These are phyloP conservation scores for Kluyveromyces dobzhanskii DNA, from an alignment of 805 yeast species.

Conservation along the genomic window DNA sequence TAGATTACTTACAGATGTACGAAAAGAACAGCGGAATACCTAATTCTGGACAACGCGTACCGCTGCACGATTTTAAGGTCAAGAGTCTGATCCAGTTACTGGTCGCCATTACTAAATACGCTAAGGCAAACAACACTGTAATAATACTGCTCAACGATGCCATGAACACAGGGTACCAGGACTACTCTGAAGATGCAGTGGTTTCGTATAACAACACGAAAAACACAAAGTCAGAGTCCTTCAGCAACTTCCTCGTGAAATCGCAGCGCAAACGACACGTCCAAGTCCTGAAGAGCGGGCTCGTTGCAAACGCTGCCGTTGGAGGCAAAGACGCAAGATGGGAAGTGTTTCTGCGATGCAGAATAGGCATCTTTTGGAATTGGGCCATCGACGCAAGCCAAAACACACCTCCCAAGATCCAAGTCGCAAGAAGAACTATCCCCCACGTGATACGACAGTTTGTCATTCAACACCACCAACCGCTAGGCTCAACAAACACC, in stretches of 20 bases:
- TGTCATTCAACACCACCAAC: neutral
- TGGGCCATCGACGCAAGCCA: conserved; percentile 12
- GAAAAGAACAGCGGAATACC: conserved; percentile 1
- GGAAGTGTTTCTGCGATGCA: conserved; percentile 22
- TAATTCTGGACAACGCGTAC: neutral
- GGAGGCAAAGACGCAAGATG: conserved; percentile 24
- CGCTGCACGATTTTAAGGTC: conserved; percentile 23
- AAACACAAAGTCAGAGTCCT: conserved; percentile 14
- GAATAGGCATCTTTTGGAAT: conserved; percentile 25
- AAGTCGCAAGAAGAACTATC: neutral
- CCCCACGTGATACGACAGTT: neutral
- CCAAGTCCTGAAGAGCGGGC: conserved; percentile 23
- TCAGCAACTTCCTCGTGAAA: conserved; percentile 7
- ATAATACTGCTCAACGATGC: conserved; percentile 24
- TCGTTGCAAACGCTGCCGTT: conserved; percentile 25
- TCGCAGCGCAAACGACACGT: conserved; percentile 14
- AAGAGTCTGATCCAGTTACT: conserved; percentile 19
- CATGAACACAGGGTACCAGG: conserved; percentile 26
- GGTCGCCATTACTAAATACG: conserved; percentile 23
- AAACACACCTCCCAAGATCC: too few relatives aligned
- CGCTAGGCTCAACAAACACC: too few relatives aligned
- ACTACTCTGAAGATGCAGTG: conserved; percentile 7
- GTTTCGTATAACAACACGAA: conserved; percentile 15
- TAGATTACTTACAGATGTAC: conserved; percentile 15
- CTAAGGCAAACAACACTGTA: conserved; percentile 14